A percentile compares a stretch with the other conserved stretches of the same genome.
Evolutionary conservation across 352 stramenopile genomes (phyloP).

Genomic region (Phytophthora pseudosyringae): DNA sequence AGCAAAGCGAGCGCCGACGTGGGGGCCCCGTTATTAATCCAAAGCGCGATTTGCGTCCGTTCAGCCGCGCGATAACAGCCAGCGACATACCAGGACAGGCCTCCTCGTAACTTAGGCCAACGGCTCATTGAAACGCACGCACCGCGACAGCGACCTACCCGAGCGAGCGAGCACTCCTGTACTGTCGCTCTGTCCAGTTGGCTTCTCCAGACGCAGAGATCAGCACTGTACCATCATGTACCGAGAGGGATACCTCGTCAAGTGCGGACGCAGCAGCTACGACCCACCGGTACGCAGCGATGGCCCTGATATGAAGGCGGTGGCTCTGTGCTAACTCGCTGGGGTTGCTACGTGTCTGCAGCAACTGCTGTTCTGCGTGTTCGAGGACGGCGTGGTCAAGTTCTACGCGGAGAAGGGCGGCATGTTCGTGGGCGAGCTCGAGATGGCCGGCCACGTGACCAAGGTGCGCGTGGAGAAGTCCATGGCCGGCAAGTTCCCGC

Average conservation of each 20-base stretch:
- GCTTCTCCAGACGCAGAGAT: background rate
- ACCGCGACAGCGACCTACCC: background rate
- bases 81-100: slow-evolving; percentile 29
- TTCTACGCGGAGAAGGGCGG: slow-evolving; percentile 81
- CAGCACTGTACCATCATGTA: slow-evolving; percentile 54
- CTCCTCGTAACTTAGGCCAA: slow-evolving; percentile 6
- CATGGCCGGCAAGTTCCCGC: slow-evolving; percentile 65
- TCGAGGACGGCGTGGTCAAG: slow-evolving; percentile 75
- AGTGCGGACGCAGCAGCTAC: slow-evolving; percentile 55
- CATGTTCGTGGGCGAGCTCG: slow-evolving; percentile 63
- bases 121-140: slow-evolving; percentile 24
- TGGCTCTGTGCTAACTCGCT: slow-evolving; percentile 10
- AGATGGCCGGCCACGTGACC: slow-evolving; percentile 73
- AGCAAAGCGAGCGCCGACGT: background rate
- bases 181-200: slow-evolving; percentile 17
- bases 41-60: slow-evolving; percentile 30
- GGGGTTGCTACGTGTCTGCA: slow-evolving; percentile 16
- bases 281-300: slow-evolving; percentile 50
- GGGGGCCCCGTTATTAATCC: slow-evolving; percentile 10
- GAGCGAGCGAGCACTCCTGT: background rate
- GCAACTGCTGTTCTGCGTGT: slow-evolving; percentile 79
- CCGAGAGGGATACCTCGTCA: slow-evolving; percentile 80
- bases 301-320: background rate
- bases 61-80: slow-evolving; percentile 15
- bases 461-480: slow-evolving; percentile 81